A percentile compares a stretch with the other conserved stretches of the same genome.
Evolutionary conservation across 257 asterid species (phyloP).

Genomic region (Penstemon newberryi): DNA sequence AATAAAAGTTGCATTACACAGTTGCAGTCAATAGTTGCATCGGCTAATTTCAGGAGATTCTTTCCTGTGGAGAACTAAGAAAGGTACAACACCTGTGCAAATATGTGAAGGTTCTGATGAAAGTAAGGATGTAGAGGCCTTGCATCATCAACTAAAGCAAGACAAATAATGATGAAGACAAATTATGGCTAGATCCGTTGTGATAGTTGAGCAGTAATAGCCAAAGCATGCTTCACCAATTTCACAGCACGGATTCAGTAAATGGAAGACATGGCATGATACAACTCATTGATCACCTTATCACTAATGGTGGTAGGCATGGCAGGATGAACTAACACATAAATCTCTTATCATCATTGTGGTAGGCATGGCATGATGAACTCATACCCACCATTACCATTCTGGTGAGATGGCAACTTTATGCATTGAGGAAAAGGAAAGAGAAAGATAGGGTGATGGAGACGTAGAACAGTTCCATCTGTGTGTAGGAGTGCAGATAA

Average conservation of each 20-base stretch:
- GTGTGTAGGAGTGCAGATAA: constrained; percentile 68
- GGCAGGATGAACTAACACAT: constrained; percentile 64
- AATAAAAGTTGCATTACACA: background rate
- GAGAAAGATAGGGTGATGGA: constrained; percentile 49
- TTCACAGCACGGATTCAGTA: constrained; percentile 72
- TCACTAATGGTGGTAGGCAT: constrained; percentile 58
- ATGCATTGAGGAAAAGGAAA: constrained; percentile 52
- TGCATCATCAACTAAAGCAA: constrained; percentile 75
- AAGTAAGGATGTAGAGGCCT: constrained; percentile 81
- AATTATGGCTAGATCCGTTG: constrained; percentile 58
- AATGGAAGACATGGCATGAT: constrained; percentile 77
- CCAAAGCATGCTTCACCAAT: constrained; percentile 82
- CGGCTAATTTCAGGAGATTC: constrained; percentile 41
- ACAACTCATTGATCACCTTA: constrained; percentile 69
- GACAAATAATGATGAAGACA: constrained; percentile 55
- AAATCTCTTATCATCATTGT: constrained; percentile 34
- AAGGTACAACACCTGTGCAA: constrained; percentile 84
- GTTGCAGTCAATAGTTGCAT: constrained; percentile 1
- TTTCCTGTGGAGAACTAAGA: constrained; percentile 42
- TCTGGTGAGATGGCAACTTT: constrained; percentile 59
- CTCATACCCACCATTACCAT: constrained; percentile 54
- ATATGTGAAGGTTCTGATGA: constrained; percentile 74
- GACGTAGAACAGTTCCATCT: constrained; percentile 67
- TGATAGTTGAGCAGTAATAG: constrained; percentile 65
- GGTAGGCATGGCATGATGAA: constrained; percentile 39